These are phyloP conservation scores for Coemansia guatemalensis DNA, from an alignment of 192 early-diverging fungal species.

Conservation along the genomic window DNA sequence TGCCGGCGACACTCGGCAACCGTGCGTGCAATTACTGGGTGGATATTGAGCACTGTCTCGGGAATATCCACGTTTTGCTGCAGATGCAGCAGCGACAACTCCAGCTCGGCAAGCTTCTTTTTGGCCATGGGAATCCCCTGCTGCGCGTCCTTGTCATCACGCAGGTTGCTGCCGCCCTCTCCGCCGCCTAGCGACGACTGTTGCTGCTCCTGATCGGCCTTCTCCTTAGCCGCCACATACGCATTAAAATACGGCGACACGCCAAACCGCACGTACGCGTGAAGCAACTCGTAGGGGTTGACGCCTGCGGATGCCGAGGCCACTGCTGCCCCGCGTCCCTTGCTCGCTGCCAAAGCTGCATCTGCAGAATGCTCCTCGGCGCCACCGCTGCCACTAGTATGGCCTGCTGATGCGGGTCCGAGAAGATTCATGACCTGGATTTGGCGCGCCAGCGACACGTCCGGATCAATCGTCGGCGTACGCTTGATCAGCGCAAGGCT, in stretches of 20 bases:
- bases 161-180: slow-evolving; percentile 47
- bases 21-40: slow-evolving; percentile 75
- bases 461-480: slow-evolving; percentile 65
- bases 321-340: neutral
- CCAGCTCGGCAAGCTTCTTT: slow-evolving; percentile 98
- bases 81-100: slow-evolving; percentile 88
- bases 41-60: slow-evolving; percentile 80
- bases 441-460: slow-evolving; percentile 72
- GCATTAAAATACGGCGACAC: slow-evolving; percentile 97
- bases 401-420: slow-evolving; percentile 54
- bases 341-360: slow-evolving; percentile 26
- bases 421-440: slow-evolving; percentile 92
- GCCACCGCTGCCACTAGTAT: neutral
- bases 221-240: slow-evolving; percentile 73
- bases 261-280: slow-evolving; percentile 89
- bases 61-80: slow-evolving; percentile 99
- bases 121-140: slow-evolving; percentile 91
- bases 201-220: slow-evolving; percentile 46
- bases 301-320: slow-evolving; percentile 20
- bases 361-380: slow-evolving; percentile 5
- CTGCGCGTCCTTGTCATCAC: slow-evolving; percentile 64
- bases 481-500: slow-evolving; percentile 83
- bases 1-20: slow-evolving; percentile 70
- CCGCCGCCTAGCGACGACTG: slow-evolving; percentile 10
- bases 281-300: slow-evolving; percentile 85